These are phyloP conservation scores for Xylariaceae sp. DNA, from an alignment of 2,329 filamentous ascomycete species.

Conservation along the genomic window DNA sequence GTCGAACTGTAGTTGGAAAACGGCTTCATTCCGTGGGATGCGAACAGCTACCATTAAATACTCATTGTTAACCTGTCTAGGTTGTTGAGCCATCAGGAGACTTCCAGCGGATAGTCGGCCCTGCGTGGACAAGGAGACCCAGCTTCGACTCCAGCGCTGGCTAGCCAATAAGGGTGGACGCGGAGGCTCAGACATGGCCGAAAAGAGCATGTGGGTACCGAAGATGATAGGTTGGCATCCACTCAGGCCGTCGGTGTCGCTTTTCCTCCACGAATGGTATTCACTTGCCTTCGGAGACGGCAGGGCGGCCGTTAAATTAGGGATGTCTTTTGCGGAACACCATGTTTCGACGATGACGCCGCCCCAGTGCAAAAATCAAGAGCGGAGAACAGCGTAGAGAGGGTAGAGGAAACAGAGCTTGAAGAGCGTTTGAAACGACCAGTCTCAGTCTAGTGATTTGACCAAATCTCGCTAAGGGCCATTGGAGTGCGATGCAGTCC, in stretches of 20 bases:
- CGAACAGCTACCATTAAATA: too few species aligned
- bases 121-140: too few species aligned
- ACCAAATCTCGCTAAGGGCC: too few species aligned
- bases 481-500: too few species aligned
- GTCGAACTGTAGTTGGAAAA: not conserved
- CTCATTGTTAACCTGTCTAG: not conserved
- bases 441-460: too few species aligned
- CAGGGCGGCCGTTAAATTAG: too few species aligned
- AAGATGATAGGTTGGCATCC: not conserved
- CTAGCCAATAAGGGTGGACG: not conserved
- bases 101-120: not conserved
- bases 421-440: too few species aligned
- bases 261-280: not conserved
- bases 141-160: not conserved
- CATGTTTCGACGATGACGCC: too few species aligned
- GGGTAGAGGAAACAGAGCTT: too few species aligned
- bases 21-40: not conserved
- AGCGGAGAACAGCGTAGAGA: too few species aligned
- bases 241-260: not conserved
- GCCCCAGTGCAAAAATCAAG: too few species aligned
- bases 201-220: not conserved
- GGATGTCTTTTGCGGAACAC: too few species aligned
- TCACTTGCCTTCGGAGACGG: not conserved
- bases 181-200: not conserved
- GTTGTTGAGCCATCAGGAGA: not conserved